Evolutionary conservation across 2,329 filamentous ascomycete genomes (phyloP), one percentile per base, ranked within the genome.

Genomic region (Colletotrichum tofieldiae): DNA sequence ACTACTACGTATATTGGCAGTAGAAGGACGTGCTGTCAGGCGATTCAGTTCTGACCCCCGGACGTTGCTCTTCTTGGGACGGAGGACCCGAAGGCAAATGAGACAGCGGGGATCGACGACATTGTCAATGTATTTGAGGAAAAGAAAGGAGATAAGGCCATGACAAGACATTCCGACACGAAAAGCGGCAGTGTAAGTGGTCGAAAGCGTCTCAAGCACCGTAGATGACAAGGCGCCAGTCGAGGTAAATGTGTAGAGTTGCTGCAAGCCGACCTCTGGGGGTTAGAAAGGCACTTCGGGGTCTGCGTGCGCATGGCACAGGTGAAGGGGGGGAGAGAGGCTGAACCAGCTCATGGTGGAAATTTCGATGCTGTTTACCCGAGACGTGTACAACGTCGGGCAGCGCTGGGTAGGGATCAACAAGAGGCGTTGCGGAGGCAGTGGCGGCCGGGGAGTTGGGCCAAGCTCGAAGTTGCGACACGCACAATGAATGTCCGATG

Each of bases 1-100:
- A 18, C 43, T 35, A 26, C 23, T 26, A 26, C 23, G 23, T 26
- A 65, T 14, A 65, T 69, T 71, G 68, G 59, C 59, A 60, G 70
- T 45, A 37, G 37, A 52, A n/a, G 58, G 37, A n/a, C 41, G 26
- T 69, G 45, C 54, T 59, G 65, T 54, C 65, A 55, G 66, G 59
- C 52, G 54, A 72, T 47, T 54, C 54, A 64, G 65, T 47, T 11
- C 11, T 26, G 52, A 18, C 23, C 58, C 65, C 45, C 51, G 68
- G 54, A 52, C 43, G 49, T 35, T 37, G 62, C n/a, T 56, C 18
- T 49, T 69, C 32, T 41, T 68, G n/a, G 45, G 65, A 62, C 52
- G 51, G 45, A n/a, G 26, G 68, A 43, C 56, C 23, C 56, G 37
- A 55, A 60, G 39, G 18, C 32, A 37, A 37, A 29, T 47, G 59